Base-by-base conservation (phyloP, 2,329 filamentous ascomycete genomes). In the Trichothecium roseum region DNA sequence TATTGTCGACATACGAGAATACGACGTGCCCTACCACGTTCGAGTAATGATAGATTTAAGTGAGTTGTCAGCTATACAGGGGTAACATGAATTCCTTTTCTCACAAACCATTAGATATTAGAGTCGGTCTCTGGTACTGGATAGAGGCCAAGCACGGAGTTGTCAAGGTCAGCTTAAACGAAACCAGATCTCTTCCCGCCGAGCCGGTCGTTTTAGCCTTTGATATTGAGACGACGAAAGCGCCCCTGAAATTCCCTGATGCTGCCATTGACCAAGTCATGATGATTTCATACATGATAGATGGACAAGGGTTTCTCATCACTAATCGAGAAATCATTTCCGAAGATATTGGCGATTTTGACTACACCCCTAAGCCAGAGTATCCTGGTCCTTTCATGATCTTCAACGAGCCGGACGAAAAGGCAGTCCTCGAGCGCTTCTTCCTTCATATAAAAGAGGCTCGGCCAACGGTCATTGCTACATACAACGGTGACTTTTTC, bases 281-380 rank as follows among this genome's bases (percentile, higher is more conserved):
- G 88, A 98, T 98, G 91, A 89, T 98, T 56, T 98, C 93, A 22
- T 98, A 98, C 66, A 98, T 98, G 93, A 96, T 98, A 50, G 91
- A 98, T 49, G 93, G 91, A 1, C 88, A 94, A 60, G 91, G 91
- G 4, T 98, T 96, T 49, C 68, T 98, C 26, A 96, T 98, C 58
- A 98, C 91, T 5, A 98, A 98, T 54, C 78, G 93, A 50, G 88
- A 96, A 54, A 94, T 98, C 41, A 87, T 98, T 8, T 94, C 89
- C 0, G 89, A 98, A 57, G 88, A 98, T 51, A 98, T 98, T 55
- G 72, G 81, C 38, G 91, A 98, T 55, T 98, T 98, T 52, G 93
- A 98, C 52, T 98, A 98, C 57, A 98, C 91, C 0, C 93, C 91
- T 1, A 95, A 84, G 53, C 87, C 91, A 2, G 93, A 98, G 63